Evolutionary conservation across 2,329 filamentous ascomycete species (phyloP).

Genomic region (Fusarium sacchari): DNA sequence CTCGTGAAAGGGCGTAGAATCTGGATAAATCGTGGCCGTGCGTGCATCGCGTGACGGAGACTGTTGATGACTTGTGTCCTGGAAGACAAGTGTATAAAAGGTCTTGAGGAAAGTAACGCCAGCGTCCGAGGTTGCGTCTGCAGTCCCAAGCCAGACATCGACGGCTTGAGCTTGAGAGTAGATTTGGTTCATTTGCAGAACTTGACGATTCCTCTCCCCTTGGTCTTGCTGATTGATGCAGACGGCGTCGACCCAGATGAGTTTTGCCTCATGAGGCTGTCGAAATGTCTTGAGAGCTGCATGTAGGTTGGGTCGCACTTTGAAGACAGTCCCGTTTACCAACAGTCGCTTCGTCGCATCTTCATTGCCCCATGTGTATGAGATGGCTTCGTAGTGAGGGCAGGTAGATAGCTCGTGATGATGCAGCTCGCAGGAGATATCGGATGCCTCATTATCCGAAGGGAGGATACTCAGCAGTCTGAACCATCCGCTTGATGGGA

Average conservation of each 20-base stretch:
- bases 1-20: not conserved
- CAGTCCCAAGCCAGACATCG: not conserved
- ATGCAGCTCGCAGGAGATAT: not conserved
- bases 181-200: conserved; percentile 5
- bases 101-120: not conserved
- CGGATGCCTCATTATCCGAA: not conserved
- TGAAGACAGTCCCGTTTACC: not conserved
- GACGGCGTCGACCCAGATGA: conserved; percentile 7
- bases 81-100: not conserved
- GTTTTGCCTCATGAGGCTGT: not conserved
- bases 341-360: not conserved
- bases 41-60: not conserved
- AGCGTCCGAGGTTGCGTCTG: not conserved
- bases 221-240: conserved; percentile 2
- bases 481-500: conserved; percentile 1
- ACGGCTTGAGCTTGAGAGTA: not conserved
- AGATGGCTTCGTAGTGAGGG: conserved; percentile 4
- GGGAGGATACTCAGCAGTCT: not conserved
- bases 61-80: not conserved
- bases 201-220: not conserved
- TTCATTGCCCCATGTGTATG: conserved; percentile 9
- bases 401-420: not conserved
- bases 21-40: not conserved
- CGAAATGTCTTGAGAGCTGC: not conserved
- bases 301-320: not conserved